Conservation (phyloP, 164 flowering plant genomes). For the Chimonanthus praecox region DNA sequence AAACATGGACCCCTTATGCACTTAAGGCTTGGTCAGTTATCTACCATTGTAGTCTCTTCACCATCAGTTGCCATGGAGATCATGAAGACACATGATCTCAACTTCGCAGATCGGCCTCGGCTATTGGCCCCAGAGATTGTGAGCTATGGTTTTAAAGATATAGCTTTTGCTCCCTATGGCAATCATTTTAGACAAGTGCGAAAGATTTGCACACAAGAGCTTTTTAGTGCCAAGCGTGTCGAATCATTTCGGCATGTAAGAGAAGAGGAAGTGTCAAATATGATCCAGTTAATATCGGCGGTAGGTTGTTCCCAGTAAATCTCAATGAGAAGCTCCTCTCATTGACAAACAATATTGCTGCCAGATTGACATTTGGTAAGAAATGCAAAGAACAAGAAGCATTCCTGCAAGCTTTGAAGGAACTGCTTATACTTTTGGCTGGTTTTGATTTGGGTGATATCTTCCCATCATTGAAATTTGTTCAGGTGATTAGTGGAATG, state of each 20-base stretch:
- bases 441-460: constrained; percentile 10
- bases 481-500: background rate
- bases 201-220: constrained; percentile 13
- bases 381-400: constrained; percentile 14
- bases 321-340: constrained; percentile 15
- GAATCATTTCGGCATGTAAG: constrained; percentile 11
- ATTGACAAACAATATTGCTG: constrained; percentile 10
- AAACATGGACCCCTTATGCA: constrained; percentile 10
- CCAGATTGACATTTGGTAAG: constrained; percentile 22
- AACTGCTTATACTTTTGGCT: background rate
- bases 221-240: constrained; percentile 15
- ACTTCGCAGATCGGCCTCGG: constrained; percentile 11
- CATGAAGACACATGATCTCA: constrained; percentile 19
- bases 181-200: constrained; percentile 13
- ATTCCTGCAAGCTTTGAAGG: constrained; percentile 9
- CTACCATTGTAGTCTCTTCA: constrained; percentile 3
- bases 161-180: constrained; percentile 20
- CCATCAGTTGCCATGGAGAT: constrained; percentile 12
- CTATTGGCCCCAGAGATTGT: background rate
- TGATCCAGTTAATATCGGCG: constrained; percentile 9
- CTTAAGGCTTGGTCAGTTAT: constrained; percentile 3
- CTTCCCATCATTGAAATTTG: constrained; percentile 4
- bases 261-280: constrained; percentile 16
- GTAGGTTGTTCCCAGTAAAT: constrained; percentile 12
- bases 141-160: constrained; percentile 4